Evolutionary conservation across 2,329 filamentous ascomycete species (phyloP), one percentile per base, ranked within the genome.

Genomic region (Pyrenophora tritici-repentis): DNA sequence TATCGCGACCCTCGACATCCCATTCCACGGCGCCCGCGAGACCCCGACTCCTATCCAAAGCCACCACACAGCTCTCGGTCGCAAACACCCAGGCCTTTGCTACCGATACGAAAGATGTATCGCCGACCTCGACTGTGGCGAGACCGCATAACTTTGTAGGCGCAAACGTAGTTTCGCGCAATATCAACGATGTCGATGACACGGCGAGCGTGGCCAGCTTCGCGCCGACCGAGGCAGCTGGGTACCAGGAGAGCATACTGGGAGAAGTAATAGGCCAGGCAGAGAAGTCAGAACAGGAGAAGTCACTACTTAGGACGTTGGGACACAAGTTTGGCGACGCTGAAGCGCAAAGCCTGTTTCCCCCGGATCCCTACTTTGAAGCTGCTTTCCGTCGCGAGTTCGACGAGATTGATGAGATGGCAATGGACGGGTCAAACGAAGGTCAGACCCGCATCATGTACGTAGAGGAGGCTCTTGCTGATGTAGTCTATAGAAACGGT

Each of bases 31-130:
- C 79, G 78, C 64, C 68, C 2, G 45, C 64, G 5, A 59, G 71
- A 42, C 77, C 78, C 18, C 71, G 75, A 48, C 63, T 81, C 14
- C 72, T 76, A 20, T 86, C 88, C 1, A 86, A 85, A 52, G 85
- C 93, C 40, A 97, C 92, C 3, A 97, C 91, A 1, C 91, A 91
- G 8, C 68, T 97, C 12, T 93, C 91, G 0, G 83, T 90, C 13
- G 82, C 91, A 55, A 91, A 93, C 60, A 90, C 88, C 0, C 80
- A 92, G 42, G 86, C 86, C 1, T 87, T 89, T 56, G 85, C 85
- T 9, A 89, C 90, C 18, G 62, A 69, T 42, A 52, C 55, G 34
- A 51, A 35, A 43, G 69, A 62, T 52, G 67, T 43, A 53, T 72
- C 62, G 8, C 40, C 58, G n/a, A 59, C 68, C 2, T 61, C 68